A percentile compares a stretch with the other conserved stretches of the same genome.
phyloP scores from a whole-genome alignment of 1,139 yeast species.

The Nakaseomyces bracarensis region DNA sequence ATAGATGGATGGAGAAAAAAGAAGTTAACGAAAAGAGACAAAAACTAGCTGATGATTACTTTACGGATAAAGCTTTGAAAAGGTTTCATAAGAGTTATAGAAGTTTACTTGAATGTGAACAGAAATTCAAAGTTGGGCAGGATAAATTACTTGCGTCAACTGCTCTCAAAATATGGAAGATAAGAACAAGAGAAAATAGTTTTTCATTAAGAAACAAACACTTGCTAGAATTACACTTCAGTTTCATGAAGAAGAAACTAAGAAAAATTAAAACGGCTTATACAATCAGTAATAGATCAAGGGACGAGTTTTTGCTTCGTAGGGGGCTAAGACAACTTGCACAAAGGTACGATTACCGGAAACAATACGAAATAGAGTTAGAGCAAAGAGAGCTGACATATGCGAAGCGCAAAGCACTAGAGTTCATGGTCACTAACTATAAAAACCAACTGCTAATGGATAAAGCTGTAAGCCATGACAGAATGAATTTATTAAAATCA shows the following conservation, averaged over 20 bases:
- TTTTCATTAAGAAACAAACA: neutral
- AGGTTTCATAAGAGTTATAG: neutral
- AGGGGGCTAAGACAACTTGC: neutral
- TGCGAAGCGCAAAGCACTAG: neutral
- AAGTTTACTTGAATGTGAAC: neutral
- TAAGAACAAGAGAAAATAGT: neutral
- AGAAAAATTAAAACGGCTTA: neutral
- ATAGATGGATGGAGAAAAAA: slow-evolving; percentile 5
- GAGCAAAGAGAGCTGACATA: neutral
- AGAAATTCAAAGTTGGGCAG: neutral
- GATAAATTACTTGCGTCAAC: neutral
- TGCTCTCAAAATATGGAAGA: slow-evolving; percentile 1
- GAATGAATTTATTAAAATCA: neutral
- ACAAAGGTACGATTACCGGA: neutral
- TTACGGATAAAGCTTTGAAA: slow-evolving; percentile 4
- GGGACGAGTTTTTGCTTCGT: neutral
- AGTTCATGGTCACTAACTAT: neutral
- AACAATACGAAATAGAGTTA: neutral
- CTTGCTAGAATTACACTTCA: neutral
- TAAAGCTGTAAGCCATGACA: neutral
- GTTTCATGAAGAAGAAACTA: neutral
- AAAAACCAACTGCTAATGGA: neutral
- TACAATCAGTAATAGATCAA: neutral
- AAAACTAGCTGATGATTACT: slow-evolving; percentile 6
- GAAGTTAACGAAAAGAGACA: slow-evolving; percentile 1